Evolutionary conservation across 176 grass and related monocot species (phyloP).

Genomic region (Phoenix dactylifera): DNA sequence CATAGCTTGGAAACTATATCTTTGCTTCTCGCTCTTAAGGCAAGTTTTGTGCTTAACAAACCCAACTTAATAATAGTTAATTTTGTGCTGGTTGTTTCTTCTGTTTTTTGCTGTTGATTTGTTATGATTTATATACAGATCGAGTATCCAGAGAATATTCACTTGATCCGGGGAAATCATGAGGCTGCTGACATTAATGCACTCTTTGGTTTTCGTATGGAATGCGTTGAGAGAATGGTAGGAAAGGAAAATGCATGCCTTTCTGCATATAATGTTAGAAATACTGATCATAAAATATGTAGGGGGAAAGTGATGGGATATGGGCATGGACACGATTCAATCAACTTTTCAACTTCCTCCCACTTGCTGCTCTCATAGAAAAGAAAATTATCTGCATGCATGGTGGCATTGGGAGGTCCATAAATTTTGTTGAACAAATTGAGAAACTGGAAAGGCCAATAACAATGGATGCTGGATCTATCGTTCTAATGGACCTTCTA

Average conservation of each 20-base stretch:
- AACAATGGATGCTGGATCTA: conserved; percentile 96
- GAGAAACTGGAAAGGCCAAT: conserved; percentile 98
- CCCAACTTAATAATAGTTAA: too few relatives aligned
- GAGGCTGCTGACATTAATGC: conserved; percentile 99
- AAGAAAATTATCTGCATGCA: conserved; percentile 99
- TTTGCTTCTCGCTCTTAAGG: too few relatives aligned
- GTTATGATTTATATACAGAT: conserved; percentile 49
- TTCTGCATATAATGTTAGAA: not conserved
- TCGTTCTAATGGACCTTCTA: conserved; percentile 93
- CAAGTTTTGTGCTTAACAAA: too few relatives aligned
- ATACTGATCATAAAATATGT: conserved; percentile 20
- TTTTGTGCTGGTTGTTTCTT: too few relatives aligned
- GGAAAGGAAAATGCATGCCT: conserved; percentile 8
- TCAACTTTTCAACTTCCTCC: conserved; percentile 94
- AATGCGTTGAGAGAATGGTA: conserved; percentile 99
- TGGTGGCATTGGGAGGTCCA: conserved; percentile 96
- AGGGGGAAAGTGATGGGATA: conserved; percentile 98
- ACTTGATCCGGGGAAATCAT: conserved; percentile 95
- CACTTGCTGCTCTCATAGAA: conserved; percentile 97
- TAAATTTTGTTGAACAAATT: conserved; percentile 85
- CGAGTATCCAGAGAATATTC: conserved; percentile 87
- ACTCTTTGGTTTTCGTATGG: conserved; percentile 92
- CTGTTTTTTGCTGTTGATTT: conserved; percentile 18
- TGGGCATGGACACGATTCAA: conserved; percentile 98
- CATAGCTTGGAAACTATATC: too few relatives aligned